phyloP scores from a whole-genome alignment of 139 green algal genomes.

The Microglena sp. region DNA sequence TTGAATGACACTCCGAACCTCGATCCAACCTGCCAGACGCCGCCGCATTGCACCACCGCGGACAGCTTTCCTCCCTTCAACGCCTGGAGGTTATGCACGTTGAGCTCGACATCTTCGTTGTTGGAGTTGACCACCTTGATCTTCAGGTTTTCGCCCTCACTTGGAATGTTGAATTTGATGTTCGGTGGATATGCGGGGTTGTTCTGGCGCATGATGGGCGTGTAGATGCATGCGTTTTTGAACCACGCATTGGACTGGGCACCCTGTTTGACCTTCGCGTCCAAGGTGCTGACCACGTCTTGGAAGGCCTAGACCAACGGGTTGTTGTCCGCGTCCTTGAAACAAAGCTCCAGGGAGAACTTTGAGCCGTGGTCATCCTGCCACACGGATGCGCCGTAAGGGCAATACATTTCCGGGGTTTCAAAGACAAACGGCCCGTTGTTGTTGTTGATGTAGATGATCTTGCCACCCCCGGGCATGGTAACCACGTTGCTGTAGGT shows the following conservation, averaged over 20 bases:
- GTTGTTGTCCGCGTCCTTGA: background rate
- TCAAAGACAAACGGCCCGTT: background rate
- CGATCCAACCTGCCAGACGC: conserved; percentile 1
- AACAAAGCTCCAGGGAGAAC: conserved; percentile 3
- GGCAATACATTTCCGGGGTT: conserved; percentile 2
- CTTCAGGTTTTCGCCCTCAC: background rate
- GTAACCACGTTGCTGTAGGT: too few species aligned
- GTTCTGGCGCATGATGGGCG: conserved; percentile 4
- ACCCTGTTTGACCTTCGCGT: background rate
- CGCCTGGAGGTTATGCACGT: background rate
- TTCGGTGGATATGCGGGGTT: conserved; percentile 1
- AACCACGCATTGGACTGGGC: conserved; percentile 4
- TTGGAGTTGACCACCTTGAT: background rate
- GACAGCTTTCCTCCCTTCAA: conserved; percentile 1
- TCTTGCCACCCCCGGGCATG: background rate
- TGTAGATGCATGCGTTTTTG: conserved; percentile 5
- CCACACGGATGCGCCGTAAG: conserved; percentile 6
- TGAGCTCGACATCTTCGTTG: background rate
- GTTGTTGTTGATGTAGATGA: conserved; percentile 3
- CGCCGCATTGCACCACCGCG: background rate
- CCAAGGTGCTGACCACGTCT: background rate
- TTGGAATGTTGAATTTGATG: conserved; percentile 1
- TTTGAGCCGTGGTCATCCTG: background rate
- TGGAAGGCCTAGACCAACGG: background rate
- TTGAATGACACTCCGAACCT: conserved; percentile 11